phyloP scores from a whole-genome alignment of 2,329 filamentous ascomycete species.

The Pyricularia sp. region DNA sequence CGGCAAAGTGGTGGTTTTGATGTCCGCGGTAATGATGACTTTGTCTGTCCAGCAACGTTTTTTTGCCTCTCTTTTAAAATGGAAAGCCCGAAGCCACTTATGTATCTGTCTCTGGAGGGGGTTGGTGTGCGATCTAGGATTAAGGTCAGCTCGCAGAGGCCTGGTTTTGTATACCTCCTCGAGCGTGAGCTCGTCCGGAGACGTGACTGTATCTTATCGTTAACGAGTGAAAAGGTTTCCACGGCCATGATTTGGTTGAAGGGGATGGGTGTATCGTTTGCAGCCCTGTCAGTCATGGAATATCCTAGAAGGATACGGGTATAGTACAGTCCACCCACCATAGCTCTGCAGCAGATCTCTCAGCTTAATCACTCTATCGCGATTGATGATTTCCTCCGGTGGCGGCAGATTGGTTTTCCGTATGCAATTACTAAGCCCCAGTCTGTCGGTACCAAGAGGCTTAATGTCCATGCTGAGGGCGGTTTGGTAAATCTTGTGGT shows the following conservation, averaged over 20 bases:
- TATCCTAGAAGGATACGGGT: too few species aligned
- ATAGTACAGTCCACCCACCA: too few species aligned
- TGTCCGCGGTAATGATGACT: background rate
- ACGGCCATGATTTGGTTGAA: conserved; percentile 17
- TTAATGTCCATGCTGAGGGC: conserved; percentile 17
- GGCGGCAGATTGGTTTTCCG: background rate
- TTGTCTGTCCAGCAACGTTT: background rate
- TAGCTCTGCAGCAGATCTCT: background rate
- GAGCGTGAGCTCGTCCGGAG: conserved; percentile 16
- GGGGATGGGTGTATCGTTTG: conserved; percentile 14
- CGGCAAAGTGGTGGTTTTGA: background rate
- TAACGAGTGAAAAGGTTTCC: conserved; percentile 15
- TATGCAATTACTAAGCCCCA: conserved; percentile 10
- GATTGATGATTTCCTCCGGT: background rate
- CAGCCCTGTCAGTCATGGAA: background rate
- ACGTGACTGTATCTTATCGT: conserved; percentile 11
- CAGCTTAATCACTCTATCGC: background rate
- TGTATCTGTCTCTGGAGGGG: conserved; percentile 11
- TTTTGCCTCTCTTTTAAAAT: background rate
- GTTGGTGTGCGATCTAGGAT: conserved; percentile 11
- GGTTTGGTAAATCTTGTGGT: conserved; percentile 22
- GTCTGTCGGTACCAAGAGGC: conserved; percentile 13
- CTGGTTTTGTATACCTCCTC: conserved; percentile 23
- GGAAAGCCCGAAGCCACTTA: conserved; percentile 9
- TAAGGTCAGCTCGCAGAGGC: conserved; percentile 21